Evolutionary conservation across 2,329 filamentous ascomycete genomes (phyloP).

Genomic region (Pestalotiopsis sp.): DNA sequence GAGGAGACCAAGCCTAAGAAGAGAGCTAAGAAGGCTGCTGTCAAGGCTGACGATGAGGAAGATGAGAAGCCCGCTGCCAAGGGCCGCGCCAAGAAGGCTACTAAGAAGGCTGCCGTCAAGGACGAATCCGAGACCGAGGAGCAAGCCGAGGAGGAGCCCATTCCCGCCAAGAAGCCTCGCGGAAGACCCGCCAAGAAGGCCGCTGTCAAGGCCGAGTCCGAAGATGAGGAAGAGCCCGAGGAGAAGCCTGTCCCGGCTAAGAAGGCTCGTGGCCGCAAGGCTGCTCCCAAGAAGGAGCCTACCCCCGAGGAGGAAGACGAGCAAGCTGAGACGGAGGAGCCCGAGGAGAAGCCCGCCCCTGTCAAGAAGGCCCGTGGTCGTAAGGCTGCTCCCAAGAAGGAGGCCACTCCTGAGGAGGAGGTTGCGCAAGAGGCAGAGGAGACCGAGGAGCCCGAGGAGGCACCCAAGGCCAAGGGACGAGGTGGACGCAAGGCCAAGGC

Average conservation of each 20-base stretch:
- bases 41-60: slow-evolving; percentile 25
- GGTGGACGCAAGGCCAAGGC: slow-evolving; percentile 22
- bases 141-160: slow-evolving; percentile 29
- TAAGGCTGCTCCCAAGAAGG: slow-evolving; percentile 10
- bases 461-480: slow-evolving; percentile 22
- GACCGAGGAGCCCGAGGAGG: slow-evolving; percentile 15
- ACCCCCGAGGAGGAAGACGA: slow-evolving; percentile 23
- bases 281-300: slow-evolving; percentile 13
- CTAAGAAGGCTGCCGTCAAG: slow-evolving; percentile 22
- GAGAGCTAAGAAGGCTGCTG: slow-evolving; percentile 34
- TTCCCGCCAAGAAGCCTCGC: slow-evolving; percentile 32
- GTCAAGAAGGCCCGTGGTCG: slow-evolving; percentile 27
- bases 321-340: slow-evolving; percentile 14
- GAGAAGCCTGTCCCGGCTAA: slow-evolving; percentile 34
- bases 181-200: slow-evolving; percentile 25
- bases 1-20: slow-evolving; percentile 37
- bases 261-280: slow-evolving; percentile 21
- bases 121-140: slow-evolving; percentile 24
- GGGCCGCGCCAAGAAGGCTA: slow-evolving; percentile 27
- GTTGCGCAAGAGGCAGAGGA: slow-evolving; percentile 15
- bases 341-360: slow-evolving; percentile 12
- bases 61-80: slow-evolving; percentile 22
- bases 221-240: slow-evolving; percentile 29
- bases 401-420: slow-evolving; percentile 19
- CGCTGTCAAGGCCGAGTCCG: slow-evolving; percentile 20